A percentile compares a stretch with the other conserved stretches of the same genome.
phyloP scores from a whole-genome alignment of 2,329 filamentous ascomycete species.

The Colletotrichum sansevieriae region DNA sequence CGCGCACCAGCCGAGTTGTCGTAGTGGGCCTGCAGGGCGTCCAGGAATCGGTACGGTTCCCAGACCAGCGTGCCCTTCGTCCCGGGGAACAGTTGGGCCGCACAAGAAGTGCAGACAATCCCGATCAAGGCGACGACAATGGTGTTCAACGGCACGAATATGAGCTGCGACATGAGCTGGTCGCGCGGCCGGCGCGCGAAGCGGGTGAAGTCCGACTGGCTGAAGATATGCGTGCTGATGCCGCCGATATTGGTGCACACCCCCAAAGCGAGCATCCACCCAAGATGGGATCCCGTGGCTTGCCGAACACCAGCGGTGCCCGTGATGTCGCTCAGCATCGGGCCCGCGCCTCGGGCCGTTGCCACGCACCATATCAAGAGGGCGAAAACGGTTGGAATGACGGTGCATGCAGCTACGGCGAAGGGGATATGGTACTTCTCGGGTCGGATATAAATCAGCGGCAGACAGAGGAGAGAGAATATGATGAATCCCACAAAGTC shows the following conservation, averaged over 20 bases:
- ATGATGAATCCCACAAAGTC: slow-evolving; percentile 46
- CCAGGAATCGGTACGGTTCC: slow-evolving; percentile 47
- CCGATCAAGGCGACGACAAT: slow-evolving; percentile 47
- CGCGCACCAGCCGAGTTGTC: slow-evolving; percentile 32
- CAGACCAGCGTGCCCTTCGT: slow-evolving; percentile 45
- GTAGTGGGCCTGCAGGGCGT: slow-evolving; percentile 43
- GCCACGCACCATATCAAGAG: slow-evolving; percentile 48
- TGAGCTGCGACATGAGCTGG: slow-evolving; percentile 46
- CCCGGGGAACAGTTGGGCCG: slow-evolving; percentile 45
- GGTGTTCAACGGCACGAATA: slow-evolving; percentile 47
- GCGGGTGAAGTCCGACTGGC: slow-evolving; percentile 49
- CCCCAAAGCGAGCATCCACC: slow-evolving; percentile 47
- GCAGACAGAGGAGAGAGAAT: slow-evolving; percentile 45
- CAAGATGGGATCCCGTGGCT: slow-evolving; percentile 42
- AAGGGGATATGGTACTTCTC: slow-evolving; percentile 47
- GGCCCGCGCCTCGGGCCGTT: slow-evolving; percentile 45
- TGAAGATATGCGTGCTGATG: slow-evolving; percentile 48
- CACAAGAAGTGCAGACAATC: slow-evolving; percentile 49
- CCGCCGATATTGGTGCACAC: slow-evolving; percentile 48
- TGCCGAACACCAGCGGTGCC: slow-evolving; percentile 43
- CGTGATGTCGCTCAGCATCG: slow-evolving; percentile 45
- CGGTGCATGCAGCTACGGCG: slow-evolving; percentile 44
- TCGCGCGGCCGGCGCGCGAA: slow-evolving; percentile 48
- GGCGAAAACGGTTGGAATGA: slow-evolving; percentile 48
- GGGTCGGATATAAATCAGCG: slow-evolving; percentile 46